Base-by-base conservation (phyloP, 1,139 yeast genomes). In the Saccharomyces hybrid region DNA sequence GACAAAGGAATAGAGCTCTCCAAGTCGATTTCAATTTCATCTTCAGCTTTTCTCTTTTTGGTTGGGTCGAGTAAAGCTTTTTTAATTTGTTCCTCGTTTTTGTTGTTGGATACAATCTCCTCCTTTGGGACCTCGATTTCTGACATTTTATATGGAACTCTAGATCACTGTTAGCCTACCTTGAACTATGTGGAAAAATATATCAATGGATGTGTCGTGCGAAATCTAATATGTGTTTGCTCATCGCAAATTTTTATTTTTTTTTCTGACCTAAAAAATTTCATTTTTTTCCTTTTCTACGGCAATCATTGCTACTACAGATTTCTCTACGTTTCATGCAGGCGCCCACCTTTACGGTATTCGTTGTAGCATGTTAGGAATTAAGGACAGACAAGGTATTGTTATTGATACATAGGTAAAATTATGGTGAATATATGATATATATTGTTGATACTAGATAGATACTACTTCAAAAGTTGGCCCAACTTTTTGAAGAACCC, bases 1-100 rank as follows among this genome's bases (percentile, higher is more conserved):
- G 97, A 90, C 52, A 91, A 75, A 0, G 99, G 98, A 6, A 86
- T 81, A 3, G 89, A 84, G 49, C 83, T 87, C 30, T 78, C 75
- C 55, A 93, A 75, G 66, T 90, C 93, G 60, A 93, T 88, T 65
- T 86, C 95, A 49, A 93, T 78, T 68, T 89, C 96, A 59, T 67
- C 72, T 48, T 66, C 70, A n/a, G 70, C 68, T 47, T 68, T 64
- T 66, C 76, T 71, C 61, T 71, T 70, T 58, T 68, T 69, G 4
- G 70, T 69, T 38, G 70, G 67, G 50, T 69, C 72, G 26, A 48
- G 44, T 25, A 69, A 57, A 44, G 69, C 71, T 49, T 65, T 60
- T 56, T 64, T 58, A 53, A 64, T 51, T 54, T 62, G 52, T 30
- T 55, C 60, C 28, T 55, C 59, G 49, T 56, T 47, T 14, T 41